Evolutionary conservation across 2,329 filamentous ascomycete species (phyloP).

Genomic region (Diaporthe citrichinensis): DNA sequence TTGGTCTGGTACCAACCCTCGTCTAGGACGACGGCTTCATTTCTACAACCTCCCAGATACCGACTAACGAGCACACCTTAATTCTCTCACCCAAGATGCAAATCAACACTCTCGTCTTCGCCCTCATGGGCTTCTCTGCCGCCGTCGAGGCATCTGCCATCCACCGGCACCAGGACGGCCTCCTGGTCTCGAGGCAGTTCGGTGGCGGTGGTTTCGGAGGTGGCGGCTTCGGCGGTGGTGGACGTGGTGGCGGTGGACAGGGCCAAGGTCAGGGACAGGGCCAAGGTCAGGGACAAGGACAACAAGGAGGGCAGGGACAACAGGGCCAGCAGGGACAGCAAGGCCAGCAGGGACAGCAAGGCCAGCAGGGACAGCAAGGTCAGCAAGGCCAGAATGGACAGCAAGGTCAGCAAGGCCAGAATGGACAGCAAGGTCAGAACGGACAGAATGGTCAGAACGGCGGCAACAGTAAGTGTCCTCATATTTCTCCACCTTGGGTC

Average conservation of each 20-base stretch:
- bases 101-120: conserved; percentile 63
- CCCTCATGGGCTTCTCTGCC: conserved; percentile 63
- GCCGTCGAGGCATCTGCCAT: conserved; percentile 62
- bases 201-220: conserved; percentile 43
- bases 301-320: conserved; percentile 9
- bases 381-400: conserved; percentile 41
- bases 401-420: conserved; percentile 35
- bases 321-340: conserved; percentile 1
- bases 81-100: conserved; percentile 60
- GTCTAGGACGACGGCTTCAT: conserved; percentile 31
- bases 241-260: not conserved
- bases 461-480: not conserved
- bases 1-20: conserved; percentile 40
- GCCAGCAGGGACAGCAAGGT: conserved; percentile 11
- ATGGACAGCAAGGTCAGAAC: not conserved
- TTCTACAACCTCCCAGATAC: conserved; percentile 5
- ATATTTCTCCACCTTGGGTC: not conserved
- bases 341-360: not conserved
- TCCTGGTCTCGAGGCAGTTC: conserved; percentile 59
- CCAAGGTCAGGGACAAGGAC: conserved; percentile 14
- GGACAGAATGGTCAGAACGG: conserved; percentile 45
- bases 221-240: not conserved
- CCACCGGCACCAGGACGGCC: conserved; percentile 52
- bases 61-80: conserved; percentile 21
- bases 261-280: not conserved